A percentile compares a stretch with the other conserved stretches of the same genome.
Conservation (phyloP, 805 yeast species). For the Spathaspora boniae region DNA sequence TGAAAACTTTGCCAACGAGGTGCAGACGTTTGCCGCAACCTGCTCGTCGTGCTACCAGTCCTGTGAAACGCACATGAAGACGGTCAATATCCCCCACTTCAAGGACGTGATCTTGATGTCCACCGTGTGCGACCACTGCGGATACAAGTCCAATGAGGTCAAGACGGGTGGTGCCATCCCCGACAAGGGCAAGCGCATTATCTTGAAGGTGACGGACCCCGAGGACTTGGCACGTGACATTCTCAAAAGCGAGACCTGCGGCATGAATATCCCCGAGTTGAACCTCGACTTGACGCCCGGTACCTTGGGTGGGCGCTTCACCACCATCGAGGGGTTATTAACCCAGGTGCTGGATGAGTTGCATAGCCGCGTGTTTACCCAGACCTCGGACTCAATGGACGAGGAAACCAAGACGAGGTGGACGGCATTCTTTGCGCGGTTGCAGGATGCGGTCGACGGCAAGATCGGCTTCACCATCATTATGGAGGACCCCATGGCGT, state of each 20-base stretch:
- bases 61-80: slow-evolving; percentile 94
- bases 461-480: slow-evolving; percentile 74
- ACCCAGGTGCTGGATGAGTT: slow-evolving; percentile 88
- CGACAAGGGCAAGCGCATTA: slow-evolving; percentile 70
- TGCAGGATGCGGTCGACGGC: slow-evolving; percentile 80
- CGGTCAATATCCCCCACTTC: slow-evolving; percentile 95
- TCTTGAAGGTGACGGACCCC: slow-evolving; percentile 75
- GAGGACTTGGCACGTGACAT: slow-evolving; percentile 94
- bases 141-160: slow-evolving; percentile 95
- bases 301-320: slow-evolving; percentile 96
- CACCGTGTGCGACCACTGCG: slow-evolving; percentile 88
- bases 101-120: slow-evolving; percentile 97
- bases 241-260: slow-evolving; percentile 91
- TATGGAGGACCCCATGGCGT: slow-evolving; percentile 94
- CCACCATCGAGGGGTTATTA: slow-evolving; percentile 91
- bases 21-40: slow-evolving; percentile 86
- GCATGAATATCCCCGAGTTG: slow-evolving; percentile 80
- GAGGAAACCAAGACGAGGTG: slow-evolving; percentile 73
- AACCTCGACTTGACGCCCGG: slow-evolving; percentile 91
- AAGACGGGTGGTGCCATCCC: slow-evolving; percentile 98
- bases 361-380: slow-evolving; percentile 76
- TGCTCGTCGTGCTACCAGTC: slow-evolving; percentile 85
- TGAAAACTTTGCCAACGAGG: slow-evolving; percentile 84
- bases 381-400: slow-evolving; percentile 91
- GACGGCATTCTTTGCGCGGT: slow-evolving; percentile 69